Percentiles rank a stretch among this genome's conserved stretches.
Evolutionary conservation across 1,139 yeast species (phyloP).

Genomic region (Saccharomyces hybrid): DNA sequence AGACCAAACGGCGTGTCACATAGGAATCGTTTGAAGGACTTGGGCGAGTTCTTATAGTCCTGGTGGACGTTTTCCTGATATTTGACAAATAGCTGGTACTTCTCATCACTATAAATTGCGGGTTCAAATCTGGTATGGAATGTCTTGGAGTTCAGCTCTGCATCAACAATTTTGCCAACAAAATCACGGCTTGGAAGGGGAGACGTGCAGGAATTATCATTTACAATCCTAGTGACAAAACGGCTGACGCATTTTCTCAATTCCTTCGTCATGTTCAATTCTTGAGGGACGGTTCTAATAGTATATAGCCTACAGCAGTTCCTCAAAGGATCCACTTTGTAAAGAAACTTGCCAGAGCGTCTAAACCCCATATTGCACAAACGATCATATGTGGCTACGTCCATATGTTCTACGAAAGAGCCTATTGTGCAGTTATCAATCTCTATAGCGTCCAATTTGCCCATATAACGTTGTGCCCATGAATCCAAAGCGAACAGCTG

Average conservation of each 20-base stretch:
- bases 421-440: constrained; percentile 41
- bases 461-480: constrained; percentile 15
- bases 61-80: constrained; percentile 67
- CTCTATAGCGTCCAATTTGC: constrained; percentile 8
- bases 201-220: background rate
- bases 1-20: constrained; percentile 59
- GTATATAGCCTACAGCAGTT: constrained; percentile 83
- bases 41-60: constrained; percentile 43
- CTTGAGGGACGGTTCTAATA: constrained; percentile 51
- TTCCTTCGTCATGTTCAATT: constrained; percentile 51
- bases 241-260: constrained; percentile 59
- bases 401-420: constrained; percentile 40
- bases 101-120: constrained; percentile 49
- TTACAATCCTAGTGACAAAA: constrained; percentile 33
- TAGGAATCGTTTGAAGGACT: constrained; percentile 55
- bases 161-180: constrained; percentile 28
- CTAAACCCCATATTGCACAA: constrained; percentile 69
- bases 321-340: constrained; percentile 63
- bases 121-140: constrained; percentile 51
- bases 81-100: constrained; percentile 55
- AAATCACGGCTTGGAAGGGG: constrained; percentile 24
- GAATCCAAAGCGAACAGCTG: constrained; percentile 37
- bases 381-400: constrained; percentile 50
- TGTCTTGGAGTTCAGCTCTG: constrained; percentile 26
- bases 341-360: constrained; percentile 67